Conservation (phyloP, 2,329 filamentous ascomycete genomes). For the Mycogone perniciosa region DNA sequence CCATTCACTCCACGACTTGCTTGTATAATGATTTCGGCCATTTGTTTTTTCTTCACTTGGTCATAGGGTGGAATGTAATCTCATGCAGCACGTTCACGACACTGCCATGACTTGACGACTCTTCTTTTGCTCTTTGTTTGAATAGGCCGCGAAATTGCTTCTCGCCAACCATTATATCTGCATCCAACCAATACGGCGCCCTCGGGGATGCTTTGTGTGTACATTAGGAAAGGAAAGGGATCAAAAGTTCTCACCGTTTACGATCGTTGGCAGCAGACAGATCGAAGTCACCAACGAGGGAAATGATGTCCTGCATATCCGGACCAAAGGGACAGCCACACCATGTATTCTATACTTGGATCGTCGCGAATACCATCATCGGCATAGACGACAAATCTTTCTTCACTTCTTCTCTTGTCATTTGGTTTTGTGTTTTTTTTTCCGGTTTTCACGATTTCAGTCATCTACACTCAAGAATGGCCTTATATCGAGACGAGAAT, state of each 20-base stretch:
- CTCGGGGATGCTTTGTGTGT: constrained; percentile 27
- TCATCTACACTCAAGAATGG: constrained; percentile 1
- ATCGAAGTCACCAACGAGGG: not conserved
- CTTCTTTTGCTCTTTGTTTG: constrained; percentile 26
- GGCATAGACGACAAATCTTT: constrained; percentile 22
- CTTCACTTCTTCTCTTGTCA: constrained; percentile 17
- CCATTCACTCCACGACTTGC: constrained; percentile 20
- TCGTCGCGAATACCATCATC: constrained; percentile 21
- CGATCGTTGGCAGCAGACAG: not conserved
- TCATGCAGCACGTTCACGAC: constrained; percentile 30
- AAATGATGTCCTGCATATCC: not conserved
- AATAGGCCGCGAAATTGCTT: constrained; percentile 20
- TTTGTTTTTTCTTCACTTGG: constrained; percentile 17
- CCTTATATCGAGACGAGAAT: not conserved
- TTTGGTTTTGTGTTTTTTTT: constrained; percentile 13
- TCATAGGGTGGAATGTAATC: constrained; percentile 20
- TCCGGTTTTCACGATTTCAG: not conserved
- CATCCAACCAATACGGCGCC: constrained; percentile 24
- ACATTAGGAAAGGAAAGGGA: constrained; percentile 26
- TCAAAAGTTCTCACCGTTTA: constrained; percentile 6
- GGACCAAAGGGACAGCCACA: constrained; percentile 16
- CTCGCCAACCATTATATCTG: constrained; percentile 7
- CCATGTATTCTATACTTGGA: constrained; percentile 30
- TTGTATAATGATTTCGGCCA: constrained; percentile 28
- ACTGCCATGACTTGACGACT: constrained; percentile 37